These are phyloP conservation scores for Yamadazyma phyllophila DNA, from an alignment of 805 yeast species.

Conservation along the genomic window DNA sequence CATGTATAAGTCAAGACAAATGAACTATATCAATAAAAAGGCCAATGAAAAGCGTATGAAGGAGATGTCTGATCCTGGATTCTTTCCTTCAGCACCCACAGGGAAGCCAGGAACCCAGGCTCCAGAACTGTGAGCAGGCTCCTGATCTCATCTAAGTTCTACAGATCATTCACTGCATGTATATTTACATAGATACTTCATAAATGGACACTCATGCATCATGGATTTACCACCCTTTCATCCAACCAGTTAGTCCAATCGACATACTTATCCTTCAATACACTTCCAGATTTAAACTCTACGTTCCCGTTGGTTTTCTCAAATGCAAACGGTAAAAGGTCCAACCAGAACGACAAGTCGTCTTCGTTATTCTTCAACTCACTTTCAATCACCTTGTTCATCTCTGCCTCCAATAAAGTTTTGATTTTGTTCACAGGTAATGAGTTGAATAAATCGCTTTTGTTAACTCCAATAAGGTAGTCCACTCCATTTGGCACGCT, in stretches of 20 bases:
- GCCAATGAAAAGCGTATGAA: conserved; percentile 27
- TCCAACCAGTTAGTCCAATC: conserved; percentile 79
- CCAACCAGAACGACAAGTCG: conserved; percentile 37
- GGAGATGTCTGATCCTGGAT: conserved; percentile 32
- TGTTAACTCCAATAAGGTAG: conserved; percentile 77
- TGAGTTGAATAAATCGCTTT: conserved; percentile 80
- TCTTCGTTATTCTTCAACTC: conserved; percentile 45
- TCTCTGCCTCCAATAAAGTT: conserved; percentile 59
- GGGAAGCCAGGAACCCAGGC: neutral
- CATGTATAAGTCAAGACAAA: conserved; percentile 42
- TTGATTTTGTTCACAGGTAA: conserved; percentile 65
- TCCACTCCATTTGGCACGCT: conserved; percentile 66
- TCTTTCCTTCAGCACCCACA: conserved; percentile 37
- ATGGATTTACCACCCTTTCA: conserved; percentile 61
- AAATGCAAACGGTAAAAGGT: conserved; percentile 52
- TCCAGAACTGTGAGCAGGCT: neutral
- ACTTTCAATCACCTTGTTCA: conserved; percentile 52
- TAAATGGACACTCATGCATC: neutral
- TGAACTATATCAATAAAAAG: conserved; percentile 32
- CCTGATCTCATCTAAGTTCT: no score
- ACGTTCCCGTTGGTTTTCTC: conserved; percentile 70
- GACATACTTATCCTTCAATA: conserved; percentile 50
- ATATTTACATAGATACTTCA: neutral
- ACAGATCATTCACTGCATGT: neutral
- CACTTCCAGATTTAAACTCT: conserved; percentile 72